phyloP scores from a whole-genome alignment of 2,329 filamentous ascomycete species.

The Davidsoniella australis region DNA sequence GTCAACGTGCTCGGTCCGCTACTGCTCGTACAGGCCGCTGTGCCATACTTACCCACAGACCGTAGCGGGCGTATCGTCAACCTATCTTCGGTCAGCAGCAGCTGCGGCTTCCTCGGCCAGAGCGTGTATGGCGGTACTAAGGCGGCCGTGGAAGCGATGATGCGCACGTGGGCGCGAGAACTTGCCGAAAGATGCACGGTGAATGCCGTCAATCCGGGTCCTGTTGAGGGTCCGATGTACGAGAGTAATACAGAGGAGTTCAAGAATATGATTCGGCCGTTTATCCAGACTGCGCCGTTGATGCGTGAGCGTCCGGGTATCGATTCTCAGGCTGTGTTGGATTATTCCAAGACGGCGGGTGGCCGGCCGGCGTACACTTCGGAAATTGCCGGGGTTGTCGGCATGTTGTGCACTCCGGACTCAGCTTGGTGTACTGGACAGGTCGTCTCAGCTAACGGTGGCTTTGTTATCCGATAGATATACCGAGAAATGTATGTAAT shows the following conservation, averaged over 20 bases:
- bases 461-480: slow-evolving; percentile 30
- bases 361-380: slow-evolving; percentile 14
- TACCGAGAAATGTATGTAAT: too few species aligned
- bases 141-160: slow-evolving; percentile 42
- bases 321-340: slow-evolving; percentile 12
- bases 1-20: slow-evolving; percentile 73
- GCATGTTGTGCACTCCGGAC: slow-evolving; percentile 36
- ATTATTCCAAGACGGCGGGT: slow-evolving; percentile 13
- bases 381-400: slow-evolving; percentile 15
- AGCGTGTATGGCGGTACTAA: slow-evolving; percentile 41
- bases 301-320: slow-evolving; percentile 31
- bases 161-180: slow-evolving; percentile 40
- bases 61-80: slow-evolving; percentile 41
- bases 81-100: slow-evolving; percentile 37
- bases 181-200: slow-evolving; percentile 35
- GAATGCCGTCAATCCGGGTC: slow-evolving; percentile 40
- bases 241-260: slow-evolving; percentile 25
- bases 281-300: slow-evolving; percentile 40
- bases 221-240: slow-evolving; percentile 37
- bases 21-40: slow-evolving; percentile 55
- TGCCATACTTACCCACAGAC: slow-evolving; percentile 52
- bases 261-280: slow-evolving; percentile 25
- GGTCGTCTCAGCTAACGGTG: slow-evolving; percentile 66
- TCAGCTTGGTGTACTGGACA: slow-evolving; percentile 64
- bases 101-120: slow-evolving; percentile 35